These are phyloP conservation scores for Bjerkandera adusta DNA, from an alignment of 1,284 basidiomycete species.

Conservation along the genomic window DNA sequence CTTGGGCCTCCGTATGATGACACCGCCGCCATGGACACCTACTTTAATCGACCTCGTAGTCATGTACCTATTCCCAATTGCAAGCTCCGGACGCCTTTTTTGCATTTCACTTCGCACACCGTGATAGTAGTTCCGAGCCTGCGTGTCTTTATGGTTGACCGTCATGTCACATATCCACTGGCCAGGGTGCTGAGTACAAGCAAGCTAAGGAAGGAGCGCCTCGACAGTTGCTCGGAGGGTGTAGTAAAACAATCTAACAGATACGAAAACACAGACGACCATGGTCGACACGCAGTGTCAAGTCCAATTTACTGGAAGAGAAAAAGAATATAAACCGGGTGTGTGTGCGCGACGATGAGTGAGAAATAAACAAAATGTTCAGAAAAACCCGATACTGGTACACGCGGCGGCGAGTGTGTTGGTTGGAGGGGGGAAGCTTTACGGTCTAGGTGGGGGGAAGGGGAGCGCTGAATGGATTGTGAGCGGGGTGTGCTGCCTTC, in stretches of 20 bases:
- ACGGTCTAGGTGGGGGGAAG: not conserved
- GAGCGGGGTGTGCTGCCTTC: conserved; percentile 37
- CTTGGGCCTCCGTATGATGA: conserved; percentile 48
- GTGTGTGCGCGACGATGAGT: not conserved
- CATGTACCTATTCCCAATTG: no score
- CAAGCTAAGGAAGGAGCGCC: not conserved
- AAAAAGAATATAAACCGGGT: not conserved
- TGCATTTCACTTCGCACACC: no score
- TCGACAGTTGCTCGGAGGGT: not conserved
- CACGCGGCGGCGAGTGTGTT: not conserved
- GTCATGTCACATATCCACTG: not conserved
- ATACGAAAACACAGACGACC: conserved; percentile 2
- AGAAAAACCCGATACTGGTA: not conserved
- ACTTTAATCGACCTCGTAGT: no score
- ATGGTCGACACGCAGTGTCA: conserved; percentile 5
- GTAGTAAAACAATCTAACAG: conserved; percentile 14
- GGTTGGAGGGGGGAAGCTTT: not conserved
- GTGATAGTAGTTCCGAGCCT: no score
- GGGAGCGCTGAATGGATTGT: no score
- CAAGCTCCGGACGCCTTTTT: no score
- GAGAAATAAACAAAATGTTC: not conserved
- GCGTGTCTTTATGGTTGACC: conserved; percentile 6
- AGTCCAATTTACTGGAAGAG: not conserved
- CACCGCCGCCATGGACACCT: not conserved
- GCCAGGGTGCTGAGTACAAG: not conserved